phyloP scores from a whole-genome alignment of 768 basidiomycete species.

The Pluteus cervinus region DNA sequence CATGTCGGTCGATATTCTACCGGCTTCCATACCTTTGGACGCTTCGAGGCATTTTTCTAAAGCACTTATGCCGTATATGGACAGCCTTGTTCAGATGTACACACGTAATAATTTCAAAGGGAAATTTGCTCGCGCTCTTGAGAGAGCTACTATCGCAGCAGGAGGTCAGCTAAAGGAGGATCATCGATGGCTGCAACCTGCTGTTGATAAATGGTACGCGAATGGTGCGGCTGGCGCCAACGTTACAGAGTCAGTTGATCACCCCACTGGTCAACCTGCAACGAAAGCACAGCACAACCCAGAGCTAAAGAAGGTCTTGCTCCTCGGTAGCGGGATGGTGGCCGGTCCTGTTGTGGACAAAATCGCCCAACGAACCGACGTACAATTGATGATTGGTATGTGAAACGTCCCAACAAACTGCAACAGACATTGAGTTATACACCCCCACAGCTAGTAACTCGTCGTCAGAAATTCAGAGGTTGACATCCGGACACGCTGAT shows the following conservation, averaged over 20 bases:
- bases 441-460: constrained; percentile 64
- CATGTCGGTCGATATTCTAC: constrained; percentile 90
- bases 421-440: constrained; percentile 5
- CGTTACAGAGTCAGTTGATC: neutral
- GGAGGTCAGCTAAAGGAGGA: constrained; percentile 45
- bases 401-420: constrained; percentile 13
- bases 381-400: constrained; percentile 76
- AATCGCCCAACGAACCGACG: constrained; percentile 53
- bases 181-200: constrained; percentile 54
- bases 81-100: constrained; percentile 43
- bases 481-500: constrained; percentile 40
- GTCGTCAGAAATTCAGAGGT: constrained; percentile 44
- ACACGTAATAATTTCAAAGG: constrained; percentile 10
- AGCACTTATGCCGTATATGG: constrained; percentile 63
- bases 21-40: constrained; percentile 76
- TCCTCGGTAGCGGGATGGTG: constrained; percentile 95
- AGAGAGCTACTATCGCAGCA: constrained; percentile 66
- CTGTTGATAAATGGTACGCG: constrained; percentile 36
- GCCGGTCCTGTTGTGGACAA: constrained; percentile 83
- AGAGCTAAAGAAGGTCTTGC: constrained; percentile 60
- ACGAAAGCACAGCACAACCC: neutral
- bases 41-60: constrained; percentile 73
- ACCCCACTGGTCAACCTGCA: constrained; percentile 2
- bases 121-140: constrained; percentile 37
- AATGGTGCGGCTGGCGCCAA: neutral